Conservation (phyloP, 1,284 basidiomycete species). For the Boletellus dicymbophilus region DNA sequence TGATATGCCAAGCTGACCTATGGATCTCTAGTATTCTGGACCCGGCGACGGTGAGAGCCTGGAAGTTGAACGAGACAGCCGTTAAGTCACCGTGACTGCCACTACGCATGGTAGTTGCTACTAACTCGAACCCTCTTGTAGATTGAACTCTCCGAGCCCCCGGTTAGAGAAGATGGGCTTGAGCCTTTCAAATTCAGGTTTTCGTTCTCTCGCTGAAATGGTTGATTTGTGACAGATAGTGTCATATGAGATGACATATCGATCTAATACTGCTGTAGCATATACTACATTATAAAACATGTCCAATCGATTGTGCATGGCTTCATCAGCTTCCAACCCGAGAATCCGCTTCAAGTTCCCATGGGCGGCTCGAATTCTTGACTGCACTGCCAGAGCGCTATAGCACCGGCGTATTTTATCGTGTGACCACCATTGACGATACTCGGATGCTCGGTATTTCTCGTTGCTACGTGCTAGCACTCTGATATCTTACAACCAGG, state of each 20-base stretch:
- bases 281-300: too few species aligned
- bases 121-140: not conserved
- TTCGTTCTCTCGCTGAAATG: not conserved
- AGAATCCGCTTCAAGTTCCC: too few species aligned
- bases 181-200: constrained; percentile 6
- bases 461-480: not conserved
- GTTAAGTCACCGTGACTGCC: not conserved
- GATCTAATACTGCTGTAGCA: too few species aligned
- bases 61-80: not conserved
- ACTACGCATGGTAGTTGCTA: not conserved
- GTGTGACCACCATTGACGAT: not conserved
- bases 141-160: constrained; percentile 3
- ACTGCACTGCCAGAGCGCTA: too few species aligned
- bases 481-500: not conserved
- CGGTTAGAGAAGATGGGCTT: not conserved
- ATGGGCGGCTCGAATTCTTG: too few species aligned
- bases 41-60: not conserved
- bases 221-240: too few species aligned
- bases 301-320: too few species aligned
- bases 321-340: too few species aligned
- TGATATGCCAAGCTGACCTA: not conserved
- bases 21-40: not conserved
- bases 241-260: too few species aligned
- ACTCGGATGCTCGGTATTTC: constrained; percentile 22
- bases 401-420: too few species aligned